Evolutionary conservation across 768 basidiomycete genomes (phyloP).

Genomic region (Lactifluus echinatus): DNA sequence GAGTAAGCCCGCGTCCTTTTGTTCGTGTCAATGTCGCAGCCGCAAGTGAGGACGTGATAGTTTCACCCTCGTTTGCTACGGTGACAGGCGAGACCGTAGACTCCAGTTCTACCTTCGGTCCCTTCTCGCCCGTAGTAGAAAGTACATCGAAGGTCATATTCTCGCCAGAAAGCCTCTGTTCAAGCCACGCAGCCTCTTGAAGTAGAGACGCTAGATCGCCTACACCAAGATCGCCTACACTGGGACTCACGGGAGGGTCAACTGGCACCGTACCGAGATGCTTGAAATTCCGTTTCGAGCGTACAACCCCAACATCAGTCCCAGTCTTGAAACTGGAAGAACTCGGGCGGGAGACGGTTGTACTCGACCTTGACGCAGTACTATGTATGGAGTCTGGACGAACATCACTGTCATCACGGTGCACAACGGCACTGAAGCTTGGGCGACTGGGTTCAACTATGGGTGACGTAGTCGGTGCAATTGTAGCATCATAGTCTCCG

Average conservation of each 20-base stretch:
- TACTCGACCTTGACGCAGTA: conserved; percentile 14
- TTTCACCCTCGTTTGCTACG: not conserved
- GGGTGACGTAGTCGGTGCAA: not conserved
- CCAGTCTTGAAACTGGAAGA: conserved; percentile 16
- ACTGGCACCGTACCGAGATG: conserved; percentile 19
- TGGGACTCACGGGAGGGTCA: conserved; percentile 39
- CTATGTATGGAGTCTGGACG: not conserved
- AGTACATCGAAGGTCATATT: conserved; percentile 24
- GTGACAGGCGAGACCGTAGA: not conserved
- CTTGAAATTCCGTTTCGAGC: conserved; percentile 22
- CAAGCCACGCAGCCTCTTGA: conserved; percentile 50
- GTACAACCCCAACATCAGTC: conserved; percentile 21
- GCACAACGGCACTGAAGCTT: conserved; percentile 29
- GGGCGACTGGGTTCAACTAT: conserved; percentile 18
- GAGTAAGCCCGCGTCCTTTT: conserved; percentile 11
- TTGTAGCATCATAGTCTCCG: not conserved
- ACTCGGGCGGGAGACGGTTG: conserved; percentile 13
- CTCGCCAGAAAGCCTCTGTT: conserved; percentile 43
- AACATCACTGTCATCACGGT: conserved; percentile 21
- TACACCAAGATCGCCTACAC: conserved; percentile 41
- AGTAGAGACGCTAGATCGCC: conserved; percentile 48
- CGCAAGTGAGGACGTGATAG: conserved; percentile 9
- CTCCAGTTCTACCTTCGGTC: not conserved
- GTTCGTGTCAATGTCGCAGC: conserved; percentile 4
- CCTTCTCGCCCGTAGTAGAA: conserved; percentile 1